A percentile compares a stretch with the other conserved stretches of the same genome.
Evolutionary conservation across 83 land plant species (phyloP).

Genomic region (Diphasiastrum complanatum): DNA sequence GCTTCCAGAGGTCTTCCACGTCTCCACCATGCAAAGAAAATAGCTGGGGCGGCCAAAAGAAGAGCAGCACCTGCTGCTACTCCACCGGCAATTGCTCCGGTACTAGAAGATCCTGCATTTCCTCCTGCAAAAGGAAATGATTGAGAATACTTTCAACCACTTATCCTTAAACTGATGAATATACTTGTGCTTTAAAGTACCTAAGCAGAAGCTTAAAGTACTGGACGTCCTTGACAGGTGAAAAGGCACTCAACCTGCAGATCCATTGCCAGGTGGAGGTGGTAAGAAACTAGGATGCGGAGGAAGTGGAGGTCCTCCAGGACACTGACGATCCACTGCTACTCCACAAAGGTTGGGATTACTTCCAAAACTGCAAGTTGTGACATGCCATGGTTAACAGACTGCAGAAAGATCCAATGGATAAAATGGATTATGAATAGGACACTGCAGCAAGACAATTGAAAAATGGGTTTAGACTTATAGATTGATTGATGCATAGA

Average conservation of each 20-base stretch:
- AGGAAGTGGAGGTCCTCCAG: constrained; percentile 7
- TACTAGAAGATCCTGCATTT: too few species aligned
- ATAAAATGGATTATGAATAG: too few species aligned
- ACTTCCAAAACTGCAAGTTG: too few species aligned
- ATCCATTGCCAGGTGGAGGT: not conserved
- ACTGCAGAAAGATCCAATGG: not conserved
- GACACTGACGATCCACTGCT: constrained; percentile 6
- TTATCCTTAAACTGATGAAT: not conserved
- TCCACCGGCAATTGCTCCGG: too few species aligned
- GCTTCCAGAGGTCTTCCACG: too few species aligned
- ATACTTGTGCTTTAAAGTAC: too few species aligned
- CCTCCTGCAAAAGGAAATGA: not conserved
- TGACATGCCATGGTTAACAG: not conserved
- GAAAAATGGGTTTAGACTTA: too few species aligned
- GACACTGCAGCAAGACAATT: too few species aligned
- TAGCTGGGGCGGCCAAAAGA: constrained; percentile 13
- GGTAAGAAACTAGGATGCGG: constrained; percentile 5
- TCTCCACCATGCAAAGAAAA: too few species aligned
- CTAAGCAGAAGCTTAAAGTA: too few species aligned
- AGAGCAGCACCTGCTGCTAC: constrained; percentile 16
- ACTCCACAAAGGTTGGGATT: too few species aligned
- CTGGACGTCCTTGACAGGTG: not conserved
- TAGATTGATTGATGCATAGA: too few species aligned
- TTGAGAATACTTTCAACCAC: not conserved
- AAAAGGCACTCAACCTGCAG: not conserved